Evolutionary conservation across 768 basidiomycete species (phyloP).

Genomic region (Epithele typhae): DNA sequence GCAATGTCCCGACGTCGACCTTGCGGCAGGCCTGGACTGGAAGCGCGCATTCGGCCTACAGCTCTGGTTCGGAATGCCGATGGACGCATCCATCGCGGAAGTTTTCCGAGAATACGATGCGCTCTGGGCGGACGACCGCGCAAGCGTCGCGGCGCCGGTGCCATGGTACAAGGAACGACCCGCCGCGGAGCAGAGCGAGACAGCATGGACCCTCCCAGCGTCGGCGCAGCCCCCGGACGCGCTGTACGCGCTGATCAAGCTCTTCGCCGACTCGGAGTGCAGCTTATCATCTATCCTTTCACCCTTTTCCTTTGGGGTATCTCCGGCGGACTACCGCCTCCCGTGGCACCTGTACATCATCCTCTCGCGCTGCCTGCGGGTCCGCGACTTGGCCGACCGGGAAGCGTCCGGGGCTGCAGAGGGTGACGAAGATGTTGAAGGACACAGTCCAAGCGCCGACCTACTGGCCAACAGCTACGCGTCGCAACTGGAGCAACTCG

Average conservation of each 20-base stretch:
- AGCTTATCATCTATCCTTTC: conserved; percentile 66
- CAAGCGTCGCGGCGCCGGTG: conserved; percentile 46
- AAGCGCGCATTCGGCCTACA: conserved; percentile 87
- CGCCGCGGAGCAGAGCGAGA: conserved; percentile 15
- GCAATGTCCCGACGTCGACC: conserved; percentile 52
- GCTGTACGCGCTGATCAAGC: conserved; percentile 75
- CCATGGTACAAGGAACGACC: conserved; percentile 51
- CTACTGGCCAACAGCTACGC: conserved; percentile 81
- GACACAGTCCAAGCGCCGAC: conserved; percentile 84
- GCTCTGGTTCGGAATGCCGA: conserved; percentile 80
- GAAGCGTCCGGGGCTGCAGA: conserved; percentile 31
- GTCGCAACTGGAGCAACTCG: conserved; percentile 75
- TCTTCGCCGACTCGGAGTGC: conserved; percentile 68
- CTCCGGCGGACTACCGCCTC: conserved; percentile 75
- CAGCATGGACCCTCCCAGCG: conserved; percentile 40
- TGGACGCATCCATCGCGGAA: conserved; percentile 66
- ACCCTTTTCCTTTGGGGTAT: conserved; percentile 71
- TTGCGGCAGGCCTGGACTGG: conserved; percentile 84
- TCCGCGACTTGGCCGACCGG: conserved; percentile 88
- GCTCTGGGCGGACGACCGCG: conserved; percentile 32
- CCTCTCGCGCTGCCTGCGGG: conserved; percentile 74
- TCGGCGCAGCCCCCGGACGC: conserved; percentile 58
- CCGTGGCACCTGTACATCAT: conserved; percentile 93
- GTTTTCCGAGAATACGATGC: conserved; percentile 61
- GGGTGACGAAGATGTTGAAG: conserved; percentile 45